A percentile compares a stretch with the other conserved stretches of the same genome.
phyloP scores from a whole-genome alignment of 225 moss, liverwort and hornwort genomes.

The Sphagnum tenellum region DNA sequence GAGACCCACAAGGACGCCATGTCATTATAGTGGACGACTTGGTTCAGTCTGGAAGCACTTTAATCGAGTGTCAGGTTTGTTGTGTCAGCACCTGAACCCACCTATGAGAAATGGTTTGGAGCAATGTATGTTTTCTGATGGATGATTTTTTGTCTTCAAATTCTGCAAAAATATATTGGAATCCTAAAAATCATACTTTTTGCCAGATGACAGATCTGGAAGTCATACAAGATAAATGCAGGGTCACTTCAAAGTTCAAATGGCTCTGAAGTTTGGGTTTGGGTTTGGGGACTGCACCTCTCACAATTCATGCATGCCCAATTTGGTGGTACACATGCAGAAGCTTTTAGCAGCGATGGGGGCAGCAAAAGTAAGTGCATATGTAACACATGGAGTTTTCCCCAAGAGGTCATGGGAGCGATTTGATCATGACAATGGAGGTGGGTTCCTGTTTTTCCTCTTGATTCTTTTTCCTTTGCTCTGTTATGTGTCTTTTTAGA shows the following conservation, averaged over 20 bases:
- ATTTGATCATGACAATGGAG: conserved; percentile 59
- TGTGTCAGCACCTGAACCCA: too few relatives aligned
- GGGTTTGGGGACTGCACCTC: background rate
- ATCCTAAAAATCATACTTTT: too few relatives aligned
- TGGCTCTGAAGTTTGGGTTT: background rate
- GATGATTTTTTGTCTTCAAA: background rate
- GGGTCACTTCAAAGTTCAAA: too few relatives aligned
- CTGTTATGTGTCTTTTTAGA: too few relatives aligned
- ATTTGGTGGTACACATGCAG: conserved; percentile 26
- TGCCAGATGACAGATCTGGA: too few relatives aligned
- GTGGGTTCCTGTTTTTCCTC: conserved; percentile 5
- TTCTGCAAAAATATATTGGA: background rate
- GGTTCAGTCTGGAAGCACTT: conserved; percentile 95
- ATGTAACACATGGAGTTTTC: conserved; percentile 96
- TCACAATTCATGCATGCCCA: too few relatives aligned
- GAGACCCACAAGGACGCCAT: conserved; percentile 79
- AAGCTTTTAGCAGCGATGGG: conserved; percentile 73
- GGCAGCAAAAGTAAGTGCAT: conserved; percentile 91
- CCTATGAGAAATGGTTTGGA: too few relatives aligned
- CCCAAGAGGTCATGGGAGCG: conserved; percentile 90
- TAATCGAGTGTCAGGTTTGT: conserved; percentile 89
- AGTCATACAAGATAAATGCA: too few relatives aligned
- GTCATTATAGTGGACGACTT: conserved; percentile 98
- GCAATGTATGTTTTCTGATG: conserved; percentile 2
- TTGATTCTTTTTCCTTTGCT: background rate